phyloP scores from a whole-genome alignment of 2,329 filamentous ascomycete species.

The Xylaria sp. region DNA sequence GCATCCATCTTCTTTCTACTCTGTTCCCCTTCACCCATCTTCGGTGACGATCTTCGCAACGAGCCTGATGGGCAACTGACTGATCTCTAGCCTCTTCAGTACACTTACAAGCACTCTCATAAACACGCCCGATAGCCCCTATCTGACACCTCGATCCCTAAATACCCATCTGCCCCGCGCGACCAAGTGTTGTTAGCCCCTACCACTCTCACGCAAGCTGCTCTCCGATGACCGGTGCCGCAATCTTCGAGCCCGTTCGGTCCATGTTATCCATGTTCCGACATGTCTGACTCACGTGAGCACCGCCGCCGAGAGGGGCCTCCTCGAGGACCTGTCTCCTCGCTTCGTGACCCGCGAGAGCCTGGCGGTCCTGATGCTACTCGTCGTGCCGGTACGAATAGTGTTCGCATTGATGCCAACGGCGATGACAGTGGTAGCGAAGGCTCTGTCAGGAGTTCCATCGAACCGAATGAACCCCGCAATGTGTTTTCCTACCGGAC shows the following conservation, averaged over 20 bases:
- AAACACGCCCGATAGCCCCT: slow-evolving; percentile 16
- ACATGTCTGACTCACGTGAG: slow-evolving; percentile 33
- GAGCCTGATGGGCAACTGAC: slow-evolving; percentile 2
- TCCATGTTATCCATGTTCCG: slow-evolving; percentile 36
- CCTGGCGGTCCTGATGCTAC: neutral
- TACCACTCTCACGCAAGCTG: neutral
- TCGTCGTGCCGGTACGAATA: neutral
- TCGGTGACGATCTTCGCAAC: neutral
- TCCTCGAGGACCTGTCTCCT: neutral
- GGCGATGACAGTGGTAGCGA: neutral
- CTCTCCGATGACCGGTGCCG: slow-evolving; percentile 27
- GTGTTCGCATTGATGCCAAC: neutral
- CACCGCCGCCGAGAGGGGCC: slow-evolving; percentile 1
- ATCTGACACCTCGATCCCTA: neutral
- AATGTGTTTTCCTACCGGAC: neutral
- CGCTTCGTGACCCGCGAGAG: neutral
- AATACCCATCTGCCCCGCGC: neutral
- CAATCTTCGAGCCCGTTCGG: slow-evolving; percentile 11
- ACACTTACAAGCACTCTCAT: neutral
- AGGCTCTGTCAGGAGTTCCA: too few species aligned
- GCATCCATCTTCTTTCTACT: neutral
- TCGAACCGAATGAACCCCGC: too few species aligned
- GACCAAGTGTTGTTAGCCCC: slow-evolving; percentile 2
- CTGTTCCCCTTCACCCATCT: slow-evolving; percentile 1
- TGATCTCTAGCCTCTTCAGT: neutral